Evolutionary conservation across 805 yeast genomes (phyloP).

Genomic region (Suhomyces pyralidae): DNA sequence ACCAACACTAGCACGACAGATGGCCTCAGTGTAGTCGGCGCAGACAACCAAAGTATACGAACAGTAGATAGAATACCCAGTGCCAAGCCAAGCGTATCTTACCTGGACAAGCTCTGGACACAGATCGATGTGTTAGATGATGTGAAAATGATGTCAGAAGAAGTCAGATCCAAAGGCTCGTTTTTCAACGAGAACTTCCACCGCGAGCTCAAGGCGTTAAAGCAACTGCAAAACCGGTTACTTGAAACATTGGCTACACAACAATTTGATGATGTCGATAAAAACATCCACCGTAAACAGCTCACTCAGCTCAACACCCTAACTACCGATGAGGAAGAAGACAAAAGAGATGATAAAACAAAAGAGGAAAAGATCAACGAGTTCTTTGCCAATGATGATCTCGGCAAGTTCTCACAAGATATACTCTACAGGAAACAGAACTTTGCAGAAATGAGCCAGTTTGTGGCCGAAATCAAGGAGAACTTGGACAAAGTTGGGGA

Average conservation of each 20-base stretch:
- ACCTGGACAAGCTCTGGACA: conserved; percentile 80
- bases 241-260: conserved; percentile 34
- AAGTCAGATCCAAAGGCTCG: conserved; percentile 42
- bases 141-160: conserved; percentile 57
- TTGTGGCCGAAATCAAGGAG: conserved; percentile 47
- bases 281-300: conserved; percentile 9
- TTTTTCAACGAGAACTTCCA: conserved; percentile 53
- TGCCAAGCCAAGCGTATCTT: conserved; percentile 57
- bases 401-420: conserved; percentile 8
- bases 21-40: background rate
- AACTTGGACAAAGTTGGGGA: conserved; percentile 53
- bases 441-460: conserved; percentile 49
- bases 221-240: conserved; percentile 49
- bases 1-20: conserved; percentile 19
- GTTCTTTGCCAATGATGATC: conserved; percentile 21
- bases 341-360: conserved; percentile 13
- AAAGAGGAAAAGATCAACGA: conserved; percentile 23
- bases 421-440: conserved; percentile 46
- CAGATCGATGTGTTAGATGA: conserved; percentile 84
- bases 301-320: conserved; percentile 1
- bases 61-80: conserved; percentile 50
- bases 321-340: conserved; percentile 12
- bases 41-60: conserved; percentile 18
- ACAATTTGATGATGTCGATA: conserved; percentile 20
- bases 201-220: conserved; percentile 49